Evolutionary conservation across 106 monocot genomes (phyloP).

Genomic region (Iris macrosiphon): DNA sequence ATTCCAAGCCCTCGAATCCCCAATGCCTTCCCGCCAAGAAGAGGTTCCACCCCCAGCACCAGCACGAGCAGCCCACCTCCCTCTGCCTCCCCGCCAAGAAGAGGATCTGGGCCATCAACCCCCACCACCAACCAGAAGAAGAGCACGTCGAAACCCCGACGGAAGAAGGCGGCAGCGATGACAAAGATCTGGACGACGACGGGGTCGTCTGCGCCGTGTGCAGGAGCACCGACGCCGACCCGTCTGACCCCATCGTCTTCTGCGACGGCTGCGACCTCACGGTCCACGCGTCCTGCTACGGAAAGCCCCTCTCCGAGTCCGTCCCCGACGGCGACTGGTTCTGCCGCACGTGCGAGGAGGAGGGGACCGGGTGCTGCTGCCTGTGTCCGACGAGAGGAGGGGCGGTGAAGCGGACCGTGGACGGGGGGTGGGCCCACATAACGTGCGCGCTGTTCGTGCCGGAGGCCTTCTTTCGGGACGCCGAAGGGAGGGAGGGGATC

Average conservation of each 20-base stretch:
- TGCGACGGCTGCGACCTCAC: conserved; percentile 93
- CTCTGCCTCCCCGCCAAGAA: conserved; percentile 67
- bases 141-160: not conserved
- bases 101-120: conserved; percentile 38
- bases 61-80: conserved; percentile 2
- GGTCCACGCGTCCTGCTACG: conserved; percentile 89
- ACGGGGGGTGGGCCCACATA: conserved; percentile 69
- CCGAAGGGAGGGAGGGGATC: conserved; percentile 57
- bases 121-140: conserved; percentile 6
- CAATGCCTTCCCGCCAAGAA: conserved; percentile 22
- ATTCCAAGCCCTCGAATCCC: conserved; percentile 1
- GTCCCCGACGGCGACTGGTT: conserved; percentile 92
- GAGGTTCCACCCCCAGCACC: conserved; percentile 1
- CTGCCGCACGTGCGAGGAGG: conserved; percentile 34
- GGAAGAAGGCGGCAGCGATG: conserved; percentile 8
- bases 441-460: conserved; percentile 75
- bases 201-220: conserved; percentile 77
- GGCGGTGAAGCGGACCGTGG: conserved; percentile 53
- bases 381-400: conserved; percentile 66
- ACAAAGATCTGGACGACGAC: conserved; percentile 44
- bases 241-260: conserved; percentile 78
- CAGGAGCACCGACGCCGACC: conserved; percentile 75
- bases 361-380: conserved; percentile 28
- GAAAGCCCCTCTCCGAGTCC: conserved; percentile 47
- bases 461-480: conserved; percentile 79